phyloP scores from a whole-genome alignment of 345 rosid genomes.

The Eucalyptus sp. region DNA sequence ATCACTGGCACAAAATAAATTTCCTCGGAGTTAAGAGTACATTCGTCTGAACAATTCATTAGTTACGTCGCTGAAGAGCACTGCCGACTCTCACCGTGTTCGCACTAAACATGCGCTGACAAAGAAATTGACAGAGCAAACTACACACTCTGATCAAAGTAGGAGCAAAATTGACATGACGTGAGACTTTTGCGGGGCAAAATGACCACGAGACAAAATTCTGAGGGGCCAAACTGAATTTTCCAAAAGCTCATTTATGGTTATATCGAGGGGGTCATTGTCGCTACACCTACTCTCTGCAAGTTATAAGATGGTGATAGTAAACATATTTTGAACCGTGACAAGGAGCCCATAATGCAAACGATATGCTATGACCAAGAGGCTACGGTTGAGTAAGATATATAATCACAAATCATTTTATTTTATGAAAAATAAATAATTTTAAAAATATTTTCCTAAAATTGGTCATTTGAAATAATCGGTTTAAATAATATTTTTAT shows the following conservation, averaged over 20 bases:
- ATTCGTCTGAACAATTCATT: neutral
- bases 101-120: neutral
- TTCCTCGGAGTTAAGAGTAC: neutral
- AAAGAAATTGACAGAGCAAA: neutral
- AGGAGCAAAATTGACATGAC: neutral
- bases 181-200: neutral
- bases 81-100: neutral
- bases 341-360: neutral
- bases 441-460: too few species aligned
- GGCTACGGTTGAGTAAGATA: neutral
- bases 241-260: neutral
- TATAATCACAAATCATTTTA: accelerated
- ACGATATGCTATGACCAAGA: neutral
- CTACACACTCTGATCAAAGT: neutral
- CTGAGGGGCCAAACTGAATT: neutral
- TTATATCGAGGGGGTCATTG: neutral
- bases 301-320: neutral
- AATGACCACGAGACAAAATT: neutral
- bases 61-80: neutral
- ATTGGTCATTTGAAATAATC: too few species aligned
- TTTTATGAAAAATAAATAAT: too few species aligned
- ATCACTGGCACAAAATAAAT: neutral
- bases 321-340: neutral
- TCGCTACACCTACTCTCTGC: neutral
- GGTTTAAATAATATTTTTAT: accelerated